Evolutionary conservation across 176 grass and related monocot species (phyloP).

Genomic region (Rhynchospora breviuscula): DNA sequence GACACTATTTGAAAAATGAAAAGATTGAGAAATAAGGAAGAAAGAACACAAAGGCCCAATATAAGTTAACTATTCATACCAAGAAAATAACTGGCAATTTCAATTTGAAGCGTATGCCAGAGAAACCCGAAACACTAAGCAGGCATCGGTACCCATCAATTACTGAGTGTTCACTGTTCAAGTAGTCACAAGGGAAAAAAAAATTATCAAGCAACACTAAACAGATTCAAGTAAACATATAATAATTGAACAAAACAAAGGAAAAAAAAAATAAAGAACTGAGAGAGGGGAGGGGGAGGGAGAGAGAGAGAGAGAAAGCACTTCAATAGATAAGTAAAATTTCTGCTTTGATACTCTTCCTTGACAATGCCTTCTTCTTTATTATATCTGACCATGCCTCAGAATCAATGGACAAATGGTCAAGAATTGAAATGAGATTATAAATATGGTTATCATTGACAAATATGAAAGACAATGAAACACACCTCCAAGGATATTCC

Average conservation of each 20-base stretch:
- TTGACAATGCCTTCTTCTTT: conserved; percentile 61
- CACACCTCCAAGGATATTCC: conserved; percentile 89
- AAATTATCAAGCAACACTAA: neutral
- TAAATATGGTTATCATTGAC: neutral
- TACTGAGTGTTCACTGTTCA: conserved; percentile 50
- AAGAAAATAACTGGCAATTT: conserved; percentile 46
- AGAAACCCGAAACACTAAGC: conserved; percentile 72
- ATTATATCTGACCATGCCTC: conserved; percentile 48
- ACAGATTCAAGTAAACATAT: neutral
- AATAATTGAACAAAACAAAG: neutral
- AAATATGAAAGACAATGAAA: neutral
- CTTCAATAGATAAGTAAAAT: conserved; percentile 89
- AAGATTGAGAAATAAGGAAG: neutral
- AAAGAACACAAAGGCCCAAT: neutral
- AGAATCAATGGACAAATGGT: neutral
- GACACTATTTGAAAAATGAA: neutral
- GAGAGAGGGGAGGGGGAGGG: neutral
- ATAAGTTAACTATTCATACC: conserved; percentile 35
- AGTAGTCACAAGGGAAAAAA: conserved; percentile 3
- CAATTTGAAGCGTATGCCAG: conserved; percentile 36
- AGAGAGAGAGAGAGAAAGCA: neutral
- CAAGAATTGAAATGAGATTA: neutral
- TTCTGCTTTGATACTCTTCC: conserved; percentile 34
- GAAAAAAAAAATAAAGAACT: neutral
- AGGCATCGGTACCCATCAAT: conserved; percentile 72